Base-by-base conservation (phyloP, 192 early-diverging fungal species). In the Backusella psychrophila region DNA sequence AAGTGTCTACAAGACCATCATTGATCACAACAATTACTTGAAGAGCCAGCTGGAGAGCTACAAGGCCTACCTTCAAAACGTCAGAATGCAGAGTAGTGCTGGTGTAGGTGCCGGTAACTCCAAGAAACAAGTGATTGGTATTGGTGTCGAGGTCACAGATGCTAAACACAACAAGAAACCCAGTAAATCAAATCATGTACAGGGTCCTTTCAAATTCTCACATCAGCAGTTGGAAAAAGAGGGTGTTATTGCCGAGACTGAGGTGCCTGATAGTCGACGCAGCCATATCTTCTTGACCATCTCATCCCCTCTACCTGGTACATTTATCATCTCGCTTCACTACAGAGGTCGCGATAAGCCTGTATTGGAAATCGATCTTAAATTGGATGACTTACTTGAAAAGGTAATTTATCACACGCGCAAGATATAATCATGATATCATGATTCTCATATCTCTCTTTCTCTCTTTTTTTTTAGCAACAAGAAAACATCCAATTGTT, bases 11-110 rank as follows among this genome's bases (percentile, higher is more conserved):
- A 92, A 96, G 81, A 96, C 95, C 1, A 98, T 98, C 75, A 84
- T 91, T 38, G 96, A 97, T 75, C 96, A 98, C 84, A 98, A 98
- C 87, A 92, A 97, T 75, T 98, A 96, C 72, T 82, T 96, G 53
- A 82, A 89, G 63, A 87, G 90, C 65, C 96, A 98, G 87, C 83
- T 98, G 66, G 96, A 98, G 72, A 91, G 89, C 23, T 98, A 97
- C 85, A 96, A 95, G 85, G 94, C 95, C 5, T 98, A 98, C 65
- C 82, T 98, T 49, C 92, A 95, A 79, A 98, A 98, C 70, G 96
- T 98, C 46, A 91, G 96, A 56, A 90, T 92, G 74, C 91, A 96
- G 83, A 77, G 70, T 21, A 53, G 78, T 19, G 67, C 35, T 26
- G 76, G 78, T 5, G 73, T 26, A 2, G 71, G 75, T 19, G 69